Percentiles rank a stretch among this genome's conserved stretches.
phyloP scores from a whole-genome alignment of 768 basidiomycete species.

The Tulasnella sp. region DNA sequence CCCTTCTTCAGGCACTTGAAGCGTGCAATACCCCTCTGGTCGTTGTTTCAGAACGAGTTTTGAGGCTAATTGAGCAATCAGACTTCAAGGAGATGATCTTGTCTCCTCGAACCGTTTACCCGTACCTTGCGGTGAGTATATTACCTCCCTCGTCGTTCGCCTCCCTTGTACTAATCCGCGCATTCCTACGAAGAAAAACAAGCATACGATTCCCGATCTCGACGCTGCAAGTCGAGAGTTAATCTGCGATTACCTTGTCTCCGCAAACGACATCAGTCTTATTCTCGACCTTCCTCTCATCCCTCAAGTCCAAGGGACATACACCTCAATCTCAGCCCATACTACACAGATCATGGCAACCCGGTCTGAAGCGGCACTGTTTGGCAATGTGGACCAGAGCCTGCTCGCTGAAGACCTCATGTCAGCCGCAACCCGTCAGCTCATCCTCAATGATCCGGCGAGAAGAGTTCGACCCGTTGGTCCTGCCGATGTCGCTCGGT shows the following conservation, averaged over 20 bases:
- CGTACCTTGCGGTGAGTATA: not conserved
- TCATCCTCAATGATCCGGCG: not conserved
- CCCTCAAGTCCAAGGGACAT: not conserved
- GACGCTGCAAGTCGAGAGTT: not conserved
- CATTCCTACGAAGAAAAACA: not conserved
- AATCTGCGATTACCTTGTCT: slow-evolving; percentile 18
- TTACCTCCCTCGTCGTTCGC: too few species aligned
- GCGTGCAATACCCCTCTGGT: not conserved
- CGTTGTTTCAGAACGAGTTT: not conserved
- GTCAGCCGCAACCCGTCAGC: not conserved
- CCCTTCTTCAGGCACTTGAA: not conserved
- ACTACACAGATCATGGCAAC: not conserved
- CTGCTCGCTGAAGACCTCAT: not conserved
- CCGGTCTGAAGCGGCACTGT: not conserved
- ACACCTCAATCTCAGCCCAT: not conserved
- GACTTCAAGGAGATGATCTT: not conserved
- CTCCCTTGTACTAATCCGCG: too few species aligned
- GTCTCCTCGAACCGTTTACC: slow-evolving; percentile 5
- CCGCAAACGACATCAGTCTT: slow-evolving; percentile 20
- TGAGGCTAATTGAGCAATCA: not conserved
- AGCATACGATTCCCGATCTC: not conserved
- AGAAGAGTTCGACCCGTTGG: not conserved
- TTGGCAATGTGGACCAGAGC: not conserved
- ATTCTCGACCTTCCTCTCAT: slow-evolving; percentile 10
- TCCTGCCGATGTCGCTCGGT: not conserved